These are phyloP conservation scores for Boletus huronensis DNA, from an alignment of 768 basidiomycete species.

Conservation along the genomic window DNA sequence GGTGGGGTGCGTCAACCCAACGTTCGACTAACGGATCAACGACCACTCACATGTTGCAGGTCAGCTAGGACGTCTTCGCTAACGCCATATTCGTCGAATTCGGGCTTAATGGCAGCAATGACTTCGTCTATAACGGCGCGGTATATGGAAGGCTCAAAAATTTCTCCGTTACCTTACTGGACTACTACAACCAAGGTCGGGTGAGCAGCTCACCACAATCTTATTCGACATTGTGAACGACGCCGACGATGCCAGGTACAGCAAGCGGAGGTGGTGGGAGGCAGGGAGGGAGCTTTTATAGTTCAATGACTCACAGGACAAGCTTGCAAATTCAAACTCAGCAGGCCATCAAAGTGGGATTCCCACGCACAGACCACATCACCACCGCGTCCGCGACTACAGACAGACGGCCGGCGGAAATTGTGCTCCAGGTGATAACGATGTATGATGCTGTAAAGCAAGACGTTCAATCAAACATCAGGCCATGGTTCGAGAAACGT, in stretches of 20 bases:
- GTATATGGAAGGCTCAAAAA: conserved; percentile 84
- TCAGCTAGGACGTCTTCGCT: conserved; percentile 86
- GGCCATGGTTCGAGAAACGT: background rate
- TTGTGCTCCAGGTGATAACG: background rate
- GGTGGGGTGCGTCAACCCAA: background rate
- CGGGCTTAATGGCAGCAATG: conserved; percentile 77
- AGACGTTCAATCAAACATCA: background rate
- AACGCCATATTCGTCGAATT: conserved; percentile 97
- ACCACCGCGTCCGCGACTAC: background rate
- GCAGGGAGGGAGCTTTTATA: conserved; percentile 38
- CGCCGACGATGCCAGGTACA: conserved; percentile 27
- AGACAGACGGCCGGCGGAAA: background rate
- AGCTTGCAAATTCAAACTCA: conserved; percentile 43
- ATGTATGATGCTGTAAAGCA: background rate
- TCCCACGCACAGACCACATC: conserved; percentile 48
- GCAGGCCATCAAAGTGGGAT: conserved; percentile 23
- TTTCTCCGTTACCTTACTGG: conserved; percentile 47
- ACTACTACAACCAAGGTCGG: conserved; percentile 56
- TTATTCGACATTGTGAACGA: conserved; percentile 84
- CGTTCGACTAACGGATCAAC: conserved; percentile 11
- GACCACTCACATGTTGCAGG: conserved; percentile 75
- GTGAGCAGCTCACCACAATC: conserved; percentile 93
- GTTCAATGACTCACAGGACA: conserved; percentile 36
- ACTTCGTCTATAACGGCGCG: conserved; percentile 97
- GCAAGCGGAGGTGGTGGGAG: conserved; percentile 34